Base-by-base conservation (phyloP, 148 eudicot species). In the Rhododendron williamsianum region DNA sequence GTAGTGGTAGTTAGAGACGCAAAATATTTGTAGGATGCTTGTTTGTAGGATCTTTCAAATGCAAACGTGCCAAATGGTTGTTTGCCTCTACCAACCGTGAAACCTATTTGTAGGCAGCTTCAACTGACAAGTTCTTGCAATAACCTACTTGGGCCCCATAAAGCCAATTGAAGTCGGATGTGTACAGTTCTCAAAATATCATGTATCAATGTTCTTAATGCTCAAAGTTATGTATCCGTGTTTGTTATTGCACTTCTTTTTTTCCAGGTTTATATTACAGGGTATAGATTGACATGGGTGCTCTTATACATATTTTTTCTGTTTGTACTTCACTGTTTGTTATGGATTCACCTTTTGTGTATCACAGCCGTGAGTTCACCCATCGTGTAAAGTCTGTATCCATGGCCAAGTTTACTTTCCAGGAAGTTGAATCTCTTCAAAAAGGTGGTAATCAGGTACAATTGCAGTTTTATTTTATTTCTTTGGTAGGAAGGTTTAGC, bases 361-460 rank as follows among this genome's bases (percentile, higher is more conserved):
- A 18, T 84, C 65, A 8, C 98, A 95, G 99, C 79, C 99, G 98
- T 51, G 98, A 96, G 92, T 96, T 96, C 83, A 96, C 99, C 80
- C 99, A 96, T 77, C 98, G 98, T 65, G 99, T 96, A 86, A 96
- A 96, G 91, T 96, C 99, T 21, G 97, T 96, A 82, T 96, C 99
- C 76, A 95, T 96, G 98, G 91, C 98, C 77, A 96, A 96, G 86
- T 96, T 96, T 85, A 95, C 97, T 81, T 90, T 93, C 63, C 95
- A 94, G 86, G 99, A 96, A 93, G 99, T 96, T 86, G 99, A 95
- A 88, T 90, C 96, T 72, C 97, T 96, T 88, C 97, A 96, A 87
- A 92, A 94, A 84, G 99, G 99, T 76, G 99, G 99, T 84, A 96
- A 96, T 90, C 98, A 96, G 97, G 99, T 96, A 88, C 10, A 49